Base-by-base conservation (phyloP, 2,329 filamentous ascomycete genomes). In the Pseudocercospora cruenta region DNA sequence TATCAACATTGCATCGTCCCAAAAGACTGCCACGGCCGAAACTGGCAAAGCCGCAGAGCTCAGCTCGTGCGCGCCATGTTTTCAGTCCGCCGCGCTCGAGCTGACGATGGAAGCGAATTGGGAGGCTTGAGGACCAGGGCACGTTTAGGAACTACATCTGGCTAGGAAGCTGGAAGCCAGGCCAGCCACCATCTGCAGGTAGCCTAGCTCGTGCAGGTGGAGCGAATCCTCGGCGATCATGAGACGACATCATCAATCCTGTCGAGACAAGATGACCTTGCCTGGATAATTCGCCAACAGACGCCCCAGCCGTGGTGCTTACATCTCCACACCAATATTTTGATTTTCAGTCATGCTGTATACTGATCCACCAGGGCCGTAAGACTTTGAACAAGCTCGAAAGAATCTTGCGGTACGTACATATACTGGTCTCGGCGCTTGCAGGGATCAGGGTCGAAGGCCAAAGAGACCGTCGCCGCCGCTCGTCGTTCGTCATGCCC, bases 381-480 rank as follows among this genome's bases (percentile, higher is more conserved):
- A 36, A 59, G 39, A 45, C 36, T 59, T 12, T 24, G 33, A 59
- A 45, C 33, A 59, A 43, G 57, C 57, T 59, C 39, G 33, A 59
- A 59, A 55, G 51, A 24, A 22, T 58, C 55, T 58, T 39, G 55
- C 55, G 55, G 55, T 43, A 49, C 43, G 61, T 63, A 45, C 55
- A 47, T 24, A 45, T 47, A 59, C 21, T 22, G 57, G 39, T 47
- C 16, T 36, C 39, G 33, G 21, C 45, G 49, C 62, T 54, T 64
- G 62, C 61, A 65, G 63, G 63, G 63, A 65, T 61, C 63, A 61
- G 51, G 63, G 57, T 31, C 47, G 6, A 19, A 19, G 62, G 36
- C 9, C n/a, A 55, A 55, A 33, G 22, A 45, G 47, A 21, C 22
- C 53, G 36, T 26, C 58, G 51, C 33, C 51, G 51, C 36, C 28